Evolutionary conservation across 768 basidiomycete species (phyloP), one percentile per base, ranked within the genome.

Genomic region (Megacollybia marginata): DNA sequence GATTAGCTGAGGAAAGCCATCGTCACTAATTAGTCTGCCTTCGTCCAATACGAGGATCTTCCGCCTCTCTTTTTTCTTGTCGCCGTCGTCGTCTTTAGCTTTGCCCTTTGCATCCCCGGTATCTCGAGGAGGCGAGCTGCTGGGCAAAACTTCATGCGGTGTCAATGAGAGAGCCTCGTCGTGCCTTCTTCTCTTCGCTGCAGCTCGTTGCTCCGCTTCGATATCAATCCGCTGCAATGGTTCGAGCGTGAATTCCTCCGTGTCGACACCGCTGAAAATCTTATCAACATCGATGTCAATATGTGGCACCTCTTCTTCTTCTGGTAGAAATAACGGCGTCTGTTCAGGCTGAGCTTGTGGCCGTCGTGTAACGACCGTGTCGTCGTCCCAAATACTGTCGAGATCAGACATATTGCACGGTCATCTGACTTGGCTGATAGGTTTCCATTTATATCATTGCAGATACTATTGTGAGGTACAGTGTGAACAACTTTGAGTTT

Each of bases 1-100:
- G 46, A 92, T 77, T 42, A 99, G 73, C 44, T 78, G 74, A 2
- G 89, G 91, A 57, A 99, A 86, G 1, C 96, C 94, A 31, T 75
- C 71, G 4, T 78, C 67, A 5, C 84, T 82, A 12, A 93, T 67
- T 51, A 99, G 63, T 50, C 87, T 74, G 38, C 70, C 78, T 61
- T 91, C 89, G 62, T 94, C 88, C 52, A 96, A 64, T 62, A 78
- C 82, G 19, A 76, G 65, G 3, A 78, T 62, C 42, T 73, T 73
- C 55, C 77, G 70, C 60, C 72, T 71, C 55, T 73, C 72, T 59
- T 76, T 77, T 55, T 65, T 68, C 43, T 55, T 60, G 47, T 52
- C 57, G 9, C 60, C 65, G 11, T 57, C 64, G 13, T 55, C 51
- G n/a, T 42, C 55, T 12, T 46, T 58, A 16, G 56, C 56, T 34